These are phyloP conservation scores for Phaeosphaeriaceae sp. DNA, from an alignment of 2,329 filamentous ascomycete species.

Conservation along the genomic window DNA sequence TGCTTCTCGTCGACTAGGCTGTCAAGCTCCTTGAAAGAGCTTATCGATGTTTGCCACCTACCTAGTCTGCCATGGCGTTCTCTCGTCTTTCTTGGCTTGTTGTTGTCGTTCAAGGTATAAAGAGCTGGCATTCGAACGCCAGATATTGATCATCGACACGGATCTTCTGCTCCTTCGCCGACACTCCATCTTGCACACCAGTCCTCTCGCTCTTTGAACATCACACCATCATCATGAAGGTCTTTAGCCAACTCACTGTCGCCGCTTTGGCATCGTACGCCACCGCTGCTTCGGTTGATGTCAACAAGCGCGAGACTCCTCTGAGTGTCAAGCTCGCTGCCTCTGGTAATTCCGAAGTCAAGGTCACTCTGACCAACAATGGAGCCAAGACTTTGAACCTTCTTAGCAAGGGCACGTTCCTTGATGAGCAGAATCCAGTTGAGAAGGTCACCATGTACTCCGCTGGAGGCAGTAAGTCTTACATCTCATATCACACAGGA, in stretches of 20 bases:
- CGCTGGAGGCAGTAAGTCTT: conserved; percentile 49
- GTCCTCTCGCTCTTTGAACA: conserved; percentile 9
- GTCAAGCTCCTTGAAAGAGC: conserved; percentile 26
- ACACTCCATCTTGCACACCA: conserved; percentile 12
- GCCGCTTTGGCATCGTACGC: conserved; percentile 36
- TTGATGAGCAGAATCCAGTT: conserved; percentile 58
- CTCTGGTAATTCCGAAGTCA: conserved; percentile 61
- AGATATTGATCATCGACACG: conserved; percentile 20
- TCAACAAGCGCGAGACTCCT: conserved; percentile 44
- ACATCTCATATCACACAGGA: too few relatives aligned
- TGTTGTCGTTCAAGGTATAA: conserved; percentile 26
- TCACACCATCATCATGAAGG: conserved; percentile 33
- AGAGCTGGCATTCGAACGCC: conserved; percentile 15
- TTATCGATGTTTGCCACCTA: conserved; percentile 19
- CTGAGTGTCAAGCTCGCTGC: conserved; percentile 53
- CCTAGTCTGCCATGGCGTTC: conserved; percentile 12
- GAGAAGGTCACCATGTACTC: conserved; percentile 62
- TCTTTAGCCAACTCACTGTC: conserved; percentile 32
- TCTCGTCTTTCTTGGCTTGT: conserved; percentile 9
- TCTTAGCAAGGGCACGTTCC: conserved; percentile 61
- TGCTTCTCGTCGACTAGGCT: conserved; percentile 29
- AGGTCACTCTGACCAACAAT: conserved; percentile 62
- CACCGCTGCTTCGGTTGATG: conserved; percentile 35
- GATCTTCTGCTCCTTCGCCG: conserved; percentile 24
- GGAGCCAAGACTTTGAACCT: conserved; percentile 59